phyloP scores from a whole-genome alignment of 768 basidiomycete genomes.

The Lentinula sp. region DNA sequence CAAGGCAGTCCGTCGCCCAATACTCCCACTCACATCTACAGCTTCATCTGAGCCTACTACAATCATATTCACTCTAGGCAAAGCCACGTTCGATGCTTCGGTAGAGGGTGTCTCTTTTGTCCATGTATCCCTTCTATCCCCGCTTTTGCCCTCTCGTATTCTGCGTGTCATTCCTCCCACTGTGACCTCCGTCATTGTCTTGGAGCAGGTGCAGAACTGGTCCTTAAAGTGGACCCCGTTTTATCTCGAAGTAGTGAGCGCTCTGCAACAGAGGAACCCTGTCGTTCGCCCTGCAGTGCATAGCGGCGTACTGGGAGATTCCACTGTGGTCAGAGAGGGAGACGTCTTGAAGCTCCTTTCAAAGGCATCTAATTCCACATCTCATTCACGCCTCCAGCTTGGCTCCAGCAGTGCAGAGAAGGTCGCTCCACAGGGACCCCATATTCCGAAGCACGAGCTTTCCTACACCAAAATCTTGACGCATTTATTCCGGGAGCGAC shows the following conservation, averaged over 20 bases:
- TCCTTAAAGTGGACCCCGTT: constrained; percentile 84
- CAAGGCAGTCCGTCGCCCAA: constrained; percentile 52
- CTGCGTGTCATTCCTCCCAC: constrained; percentile 55
- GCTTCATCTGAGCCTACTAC: constrained; percentile 58
- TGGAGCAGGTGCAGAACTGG: constrained; percentile 76
- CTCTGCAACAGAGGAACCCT: constrained; percentile 54
- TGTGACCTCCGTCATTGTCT: constrained; percentile 63
- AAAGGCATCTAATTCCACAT: constrained; percentile 25
- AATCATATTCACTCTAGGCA: constrained; percentile 68
- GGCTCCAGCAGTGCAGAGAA: constrained; percentile 24
- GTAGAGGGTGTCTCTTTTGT: constrained; percentile 61
- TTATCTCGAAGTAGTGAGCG: constrained; percentile 74
- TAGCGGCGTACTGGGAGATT: constrained; percentile 56
- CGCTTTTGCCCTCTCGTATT: constrained; percentile 58
- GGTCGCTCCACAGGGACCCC: constrained; percentile 30
- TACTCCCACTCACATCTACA: constrained; percentile 45
- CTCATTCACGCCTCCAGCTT: constrained; percentile 39
- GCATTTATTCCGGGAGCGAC: constrained; percentile 70
- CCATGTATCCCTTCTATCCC: constrained; percentile 61
- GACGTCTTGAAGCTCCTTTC: constrained; percentile 52
- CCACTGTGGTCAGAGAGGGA: constrained; percentile 26
- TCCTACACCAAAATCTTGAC: constrained; percentile 87
- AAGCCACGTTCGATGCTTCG: constrained; percentile 30
- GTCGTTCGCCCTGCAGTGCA: constrained; percentile 50
- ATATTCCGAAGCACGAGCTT: constrained; percentile 85